Percentiles rank a stretch among this genome's conserved stretches.
Evolutionary conservation across 441 rosid species (phyloP).

Genomic region (Adansonia rubrostipa): DNA sequence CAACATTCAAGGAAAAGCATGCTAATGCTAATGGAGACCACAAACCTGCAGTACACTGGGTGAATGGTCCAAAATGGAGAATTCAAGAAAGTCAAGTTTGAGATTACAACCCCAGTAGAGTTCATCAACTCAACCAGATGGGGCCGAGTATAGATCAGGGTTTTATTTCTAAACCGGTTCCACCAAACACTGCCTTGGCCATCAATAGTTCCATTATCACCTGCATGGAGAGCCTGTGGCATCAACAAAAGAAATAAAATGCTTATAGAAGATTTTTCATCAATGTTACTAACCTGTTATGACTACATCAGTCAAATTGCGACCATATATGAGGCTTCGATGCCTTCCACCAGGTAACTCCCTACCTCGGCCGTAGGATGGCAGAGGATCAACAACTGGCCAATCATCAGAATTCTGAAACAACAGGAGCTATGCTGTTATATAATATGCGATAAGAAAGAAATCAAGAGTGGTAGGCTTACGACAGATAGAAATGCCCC

Average conservation of each 20-base stretch:
- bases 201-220: slow-evolving; percentile 90
- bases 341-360: slow-evolving; percentile 90
- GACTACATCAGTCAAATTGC: slow-evolving; percentile 83
- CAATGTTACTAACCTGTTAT: slow-evolving; percentile 71
- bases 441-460: slow-evolving; percentile 24
- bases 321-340: slow-evolving; percentile 87
- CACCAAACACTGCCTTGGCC: slow-evolving; percentile 97
- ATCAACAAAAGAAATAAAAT: slow-evolving; percentile 25
- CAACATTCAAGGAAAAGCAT: slow-evolving; percentile 29
- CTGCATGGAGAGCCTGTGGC: slow-evolving; percentile 42
- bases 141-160: slow-evolving; percentile 86
- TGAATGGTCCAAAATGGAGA: slow-evolving; percentile 98
- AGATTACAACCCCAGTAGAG: slow-evolving; percentile 77
- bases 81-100: slow-evolving; percentile 82
- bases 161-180: slow-evolving; percentile 71
- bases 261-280: background rate
- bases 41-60: slow-evolving; percentile 96
- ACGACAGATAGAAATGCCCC: slow-evolving; percentile 12
- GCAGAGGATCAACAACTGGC: slow-evolving; percentile 94
- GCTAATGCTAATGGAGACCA: slow-evolving; percentile 22
- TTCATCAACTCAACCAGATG: slow-evolving; percentile 95
- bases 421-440: slow-evolving; percentile 28
- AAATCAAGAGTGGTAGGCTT: slow-evolving; percentile 1
- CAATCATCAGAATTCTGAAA: slow-evolving; percentile 78
- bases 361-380: slow-evolving; percentile 96